phyloP scores from a whole-genome alignment of 106 monocot genomes.

The Agapanthus africanus region DNA sequence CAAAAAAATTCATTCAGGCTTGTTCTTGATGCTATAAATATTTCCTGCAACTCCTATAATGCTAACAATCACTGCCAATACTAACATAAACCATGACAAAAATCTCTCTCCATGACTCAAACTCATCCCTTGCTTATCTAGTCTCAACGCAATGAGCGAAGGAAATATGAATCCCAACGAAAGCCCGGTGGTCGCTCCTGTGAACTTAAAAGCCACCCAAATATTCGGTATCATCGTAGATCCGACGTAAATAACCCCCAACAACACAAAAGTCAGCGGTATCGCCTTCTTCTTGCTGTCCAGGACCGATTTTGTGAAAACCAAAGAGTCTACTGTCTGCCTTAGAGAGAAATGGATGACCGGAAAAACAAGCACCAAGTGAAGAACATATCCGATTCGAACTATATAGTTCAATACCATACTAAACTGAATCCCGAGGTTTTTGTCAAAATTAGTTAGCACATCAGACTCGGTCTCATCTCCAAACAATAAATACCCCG shows the following conservation, averaged over 20 bases:
- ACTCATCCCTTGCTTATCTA: slow-evolving; percentile 42
- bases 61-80: slow-evolving; percentile 47
- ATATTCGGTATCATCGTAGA: slow-evolving; percentile 80
- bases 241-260: slow-evolving; percentile 56
- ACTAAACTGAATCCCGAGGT: slow-evolving; percentile 53
- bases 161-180: slow-evolving; percentile 85
- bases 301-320: slow-evolving; percentile 31
- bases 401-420: slow-evolving; percentile 56
- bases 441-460: slow-evolving; percentile 64
- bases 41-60: slow-evolving; percentile 74
- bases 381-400: slow-evolving; percentile 77
- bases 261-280: slow-evolving; percentile 45
- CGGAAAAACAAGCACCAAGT: slow-evolving; percentile 75
- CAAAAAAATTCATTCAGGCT: slow-evolving; percentile 8
- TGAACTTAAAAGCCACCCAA: slow-evolving; percentile 90
- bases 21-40: slow-evolving; percentile 43
- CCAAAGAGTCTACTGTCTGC: slow-evolving; percentile 50
- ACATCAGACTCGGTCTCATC: slow-evolving; percentile 72
- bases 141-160: slow-evolving; percentile 53
- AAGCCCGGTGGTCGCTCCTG: slow-evolving; percentile 75
- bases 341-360: slow-evolving; percentile 86
- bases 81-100: slow-evolving; percentile 51
- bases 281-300: slow-evolving; percentile 31
- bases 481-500: slow-evolving; percentile 72
- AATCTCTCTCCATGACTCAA: slow-evolving; percentile 39